These are phyloP conservation scores for Gossypium mustelinum DNA, from an alignment of 345 rosid species.

Conservation along the genomic window DNA sequence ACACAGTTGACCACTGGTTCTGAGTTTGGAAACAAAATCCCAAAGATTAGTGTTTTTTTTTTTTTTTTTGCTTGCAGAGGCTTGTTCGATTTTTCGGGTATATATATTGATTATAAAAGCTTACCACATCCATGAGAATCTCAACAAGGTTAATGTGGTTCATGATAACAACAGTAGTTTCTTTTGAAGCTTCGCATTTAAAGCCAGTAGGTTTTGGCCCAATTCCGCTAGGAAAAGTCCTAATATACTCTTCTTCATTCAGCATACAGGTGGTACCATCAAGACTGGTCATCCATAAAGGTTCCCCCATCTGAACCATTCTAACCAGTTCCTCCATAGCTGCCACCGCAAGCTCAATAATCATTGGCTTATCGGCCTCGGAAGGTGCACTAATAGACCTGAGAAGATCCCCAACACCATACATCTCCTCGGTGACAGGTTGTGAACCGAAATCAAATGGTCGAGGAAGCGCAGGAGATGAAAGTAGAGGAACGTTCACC, in stretches of 20 bases:
- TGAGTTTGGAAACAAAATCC: conserved; percentile 24
- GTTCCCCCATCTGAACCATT: conserved; percentile 75
- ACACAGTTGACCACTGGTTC: conserved; percentile 76
- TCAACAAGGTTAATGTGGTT: conserved; percentile 57
- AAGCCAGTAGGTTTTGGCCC: conserved; percentile 63
- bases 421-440: conserved; percentile 49
- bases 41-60: neutral
- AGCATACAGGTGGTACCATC: conserved; percentile 41
- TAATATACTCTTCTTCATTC: conserved; percentile 64
- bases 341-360: conserved; percentile 71
- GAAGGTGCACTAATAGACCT: conserved; percentile 52
- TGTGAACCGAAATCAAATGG: conserved; percentile 56
- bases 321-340: conserved; percentile 87
- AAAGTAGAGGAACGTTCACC: conserved; percentile 64
- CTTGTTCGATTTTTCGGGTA: neutral
- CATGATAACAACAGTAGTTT: conserved; percentile 62
- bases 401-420: conserved; percentile 67
- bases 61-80: neutral
- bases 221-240: conserved; percentile 50
- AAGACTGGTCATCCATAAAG: conserved; percentile 60
- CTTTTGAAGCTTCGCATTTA: conserved; percentile 78
- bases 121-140: conserved; percentile 81
- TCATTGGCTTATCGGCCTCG: conserved; percentile 59
- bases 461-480: conserved; percentile 60
- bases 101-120: conserved; percentile 2